A percentile compares a stretch with the other conserved stretches of the same genome.
Evolutionary conservation across 2,329 filamentous ascomycete genomes (phyloP).

Genomic region (Trichoderma asperellum): DNA sequence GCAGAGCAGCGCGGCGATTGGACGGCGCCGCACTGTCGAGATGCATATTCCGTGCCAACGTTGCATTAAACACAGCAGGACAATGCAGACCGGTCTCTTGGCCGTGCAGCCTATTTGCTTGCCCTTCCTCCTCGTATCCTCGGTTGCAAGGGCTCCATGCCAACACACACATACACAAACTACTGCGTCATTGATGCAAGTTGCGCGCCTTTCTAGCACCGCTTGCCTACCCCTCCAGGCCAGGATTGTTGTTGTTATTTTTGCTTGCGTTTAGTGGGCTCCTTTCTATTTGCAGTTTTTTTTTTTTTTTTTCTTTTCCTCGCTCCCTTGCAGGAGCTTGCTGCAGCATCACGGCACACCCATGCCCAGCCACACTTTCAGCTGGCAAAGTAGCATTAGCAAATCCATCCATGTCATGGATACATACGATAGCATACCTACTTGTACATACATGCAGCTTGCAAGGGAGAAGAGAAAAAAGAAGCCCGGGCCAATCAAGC

Average conservation of each 20-base stretch:
- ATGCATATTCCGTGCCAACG: conserved; percentile 1
- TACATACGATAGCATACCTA: not conserved
- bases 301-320: not conserved
- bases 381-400: conserved; percentile 21
- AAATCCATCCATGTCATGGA: not conserved
- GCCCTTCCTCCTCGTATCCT: conserved; percentile 20
- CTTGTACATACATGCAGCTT: not conserved
- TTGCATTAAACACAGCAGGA: conserved; percentile 7
- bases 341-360: not conserved
- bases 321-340: conserved; percentile 1
- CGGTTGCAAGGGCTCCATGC: conserved; percentile 17
- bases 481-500: conserved; percentile 2
- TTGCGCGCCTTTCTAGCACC: conserved; percentile 1
- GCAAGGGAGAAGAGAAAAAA: not conserved
- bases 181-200: conserved; percentile 25
- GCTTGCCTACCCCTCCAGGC: not conserved
- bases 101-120: not conserved
- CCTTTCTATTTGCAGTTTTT: not conserved
- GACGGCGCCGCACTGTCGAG: not conserved
- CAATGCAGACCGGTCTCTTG: not conserved
- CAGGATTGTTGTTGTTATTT: not conserved
- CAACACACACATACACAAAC: conserved; percentile 26
- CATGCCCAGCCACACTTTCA: conserved; percentile 7
- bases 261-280: not conserved
- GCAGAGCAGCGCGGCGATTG: not conserved